phyloP scores from a whole-genome alignment of 257 asterid genomes.

The Parsonsia alboflavescens region DNA sequence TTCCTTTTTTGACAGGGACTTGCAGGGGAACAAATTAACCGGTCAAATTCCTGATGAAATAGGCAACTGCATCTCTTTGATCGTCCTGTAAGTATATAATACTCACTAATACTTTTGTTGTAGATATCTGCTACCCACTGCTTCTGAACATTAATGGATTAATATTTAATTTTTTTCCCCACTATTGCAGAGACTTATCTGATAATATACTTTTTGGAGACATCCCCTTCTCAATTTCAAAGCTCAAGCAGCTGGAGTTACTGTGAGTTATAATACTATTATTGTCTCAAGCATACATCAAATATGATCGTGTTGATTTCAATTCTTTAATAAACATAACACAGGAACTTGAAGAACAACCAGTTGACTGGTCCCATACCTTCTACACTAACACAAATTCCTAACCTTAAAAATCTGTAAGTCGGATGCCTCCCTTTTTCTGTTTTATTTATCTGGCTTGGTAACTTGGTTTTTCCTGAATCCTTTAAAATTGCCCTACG shows the following conservation, averaged over 20 bases:
- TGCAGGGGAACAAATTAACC: constrained; percentile 79
- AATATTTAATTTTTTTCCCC: not conserved
- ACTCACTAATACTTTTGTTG: not conserved
- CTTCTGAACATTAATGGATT: not conserved
- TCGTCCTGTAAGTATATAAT: constrained; percentile 42
- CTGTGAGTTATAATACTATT: constrained; percentile 46
- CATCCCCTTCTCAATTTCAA: constrained; percentile 80
- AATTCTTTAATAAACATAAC: not conserved
- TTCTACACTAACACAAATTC: constrained; percentile 89
- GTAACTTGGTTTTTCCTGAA: not conserved
- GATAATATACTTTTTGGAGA: constrained; percentile 79
- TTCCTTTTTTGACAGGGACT: constrained; percentile 50
- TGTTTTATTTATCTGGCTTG: not conserved
- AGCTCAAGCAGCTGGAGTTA: constrained; percentile 86
- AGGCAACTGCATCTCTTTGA: constrained; percentile 64
- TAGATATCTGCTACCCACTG: not conserved
- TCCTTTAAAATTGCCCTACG: not conserved
- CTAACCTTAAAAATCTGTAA: constrained; percentile 88
- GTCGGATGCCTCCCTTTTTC: constrained; percentile 14
- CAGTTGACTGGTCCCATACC: constrained; percentile 93
- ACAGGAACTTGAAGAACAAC: constrained; percentile 79
- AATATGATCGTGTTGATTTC: not conserved
- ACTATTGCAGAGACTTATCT: constrained; percentile 69
- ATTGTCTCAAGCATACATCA: not conserved
- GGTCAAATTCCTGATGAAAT: constrained; percentile 96